A percentile compares a stretch with the other conserved stretches of the same genome.
phyloP scores from a whole-genome alignment of 106 monocot genomes.

The Iris macrosiphon region DNA sequence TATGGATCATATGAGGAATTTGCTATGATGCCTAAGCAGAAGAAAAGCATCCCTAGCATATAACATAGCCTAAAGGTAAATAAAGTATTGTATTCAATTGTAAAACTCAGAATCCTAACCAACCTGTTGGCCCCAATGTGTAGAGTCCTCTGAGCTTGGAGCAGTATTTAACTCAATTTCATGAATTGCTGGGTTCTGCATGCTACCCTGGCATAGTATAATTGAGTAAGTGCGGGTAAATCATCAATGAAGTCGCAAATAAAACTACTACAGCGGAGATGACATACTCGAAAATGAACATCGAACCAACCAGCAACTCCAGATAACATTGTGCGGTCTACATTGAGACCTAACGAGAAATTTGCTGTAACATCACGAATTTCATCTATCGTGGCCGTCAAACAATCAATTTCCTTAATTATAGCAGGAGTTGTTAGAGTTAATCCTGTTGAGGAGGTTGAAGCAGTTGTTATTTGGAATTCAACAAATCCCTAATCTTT shows the following conservation, averaged over 20 bases:
- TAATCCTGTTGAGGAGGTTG: too few species aligned
- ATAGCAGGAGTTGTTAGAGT: too few species aligned
- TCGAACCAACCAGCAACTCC: slow-evolving; percentile 93
- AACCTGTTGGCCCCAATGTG: slow-evolving; percentile 97
- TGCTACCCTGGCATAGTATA: slow-evolving; percentile 51
- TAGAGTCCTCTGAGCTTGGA: slow-evolving; percentile 47
- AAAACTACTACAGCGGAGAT: background rate
- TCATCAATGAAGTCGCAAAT: background rate
- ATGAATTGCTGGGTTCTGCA: slow-evolving; percentile 34
- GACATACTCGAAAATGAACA: slow-evolving; percentile 77
- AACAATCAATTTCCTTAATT: slow-evolving; percentile 77
- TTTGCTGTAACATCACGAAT: slow-evolving; percentile 43
- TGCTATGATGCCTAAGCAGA: too few species aligned
- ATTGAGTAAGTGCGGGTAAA: too few species aligned
- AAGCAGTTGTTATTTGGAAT: too few species aligned
- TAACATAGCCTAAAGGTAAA: too few species aligned
- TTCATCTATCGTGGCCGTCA: slow-evolving; percentile 71
- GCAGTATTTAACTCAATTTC: slow-evolving; percentile 75
- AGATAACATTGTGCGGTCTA: slow-evolving; percentile 42
- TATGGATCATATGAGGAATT: too few species aligned
- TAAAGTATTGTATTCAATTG: too few species aligned
- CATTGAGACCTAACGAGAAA: slow-evolving; percentile 28
- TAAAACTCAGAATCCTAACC: too few species aligned
- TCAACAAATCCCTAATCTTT: too few species aligned
- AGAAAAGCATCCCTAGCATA: too few species aligned